phyloP scores from a whole-genome alignment of 306 rosid species.

The Acacia confusa region DNA sequence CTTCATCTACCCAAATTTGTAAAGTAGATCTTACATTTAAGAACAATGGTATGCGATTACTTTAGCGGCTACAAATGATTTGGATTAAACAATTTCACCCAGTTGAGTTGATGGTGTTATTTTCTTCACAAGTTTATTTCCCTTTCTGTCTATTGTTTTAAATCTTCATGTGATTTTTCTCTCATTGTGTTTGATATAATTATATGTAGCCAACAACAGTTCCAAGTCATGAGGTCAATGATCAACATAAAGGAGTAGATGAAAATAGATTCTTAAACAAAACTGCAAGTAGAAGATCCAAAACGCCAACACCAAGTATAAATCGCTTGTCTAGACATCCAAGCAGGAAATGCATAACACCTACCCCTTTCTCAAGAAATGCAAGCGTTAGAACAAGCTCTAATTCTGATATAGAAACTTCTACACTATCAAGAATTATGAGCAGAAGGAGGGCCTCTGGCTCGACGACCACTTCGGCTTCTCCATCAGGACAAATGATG shows the following conservation, averaged over 20 bases:
- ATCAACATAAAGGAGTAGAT: conserved; percentile 43
- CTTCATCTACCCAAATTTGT: too few species aligned
- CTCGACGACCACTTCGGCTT: not conserved
- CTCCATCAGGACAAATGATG: conserved; percentile 21
- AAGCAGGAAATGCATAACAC: conserved; percentile 47
- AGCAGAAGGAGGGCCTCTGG: conserved; percentile 37
- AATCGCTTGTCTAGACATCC: conserved; percentile 39
- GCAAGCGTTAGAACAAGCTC: conserved; percentile 14
- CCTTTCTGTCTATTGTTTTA: not conserved
- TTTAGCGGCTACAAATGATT: not conserved
- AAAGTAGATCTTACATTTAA: too few species aligned
- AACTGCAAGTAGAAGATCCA: conserved; percentile 51
- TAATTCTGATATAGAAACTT: conserved; percentile 28
- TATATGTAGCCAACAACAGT: conserved; percentile 33
- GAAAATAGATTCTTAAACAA: conserved; percentile 43
- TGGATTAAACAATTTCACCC: not conserved
- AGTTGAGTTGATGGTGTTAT: not conserved
- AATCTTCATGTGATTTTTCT: not conserved
- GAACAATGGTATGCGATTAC: not conserved
- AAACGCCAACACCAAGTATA: conserved; percentile 62
- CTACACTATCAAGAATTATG: conserved; percentile 35
- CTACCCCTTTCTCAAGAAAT: conserved; percentile 34
- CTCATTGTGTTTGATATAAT: conserved; percentile 4
- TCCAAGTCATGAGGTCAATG: conserved; percentile 13
- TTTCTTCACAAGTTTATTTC: not conserved